Base-by-base conservation (phyloP, 108 stramenopile species). In the Nannochloropsis oceanica region DNA sequence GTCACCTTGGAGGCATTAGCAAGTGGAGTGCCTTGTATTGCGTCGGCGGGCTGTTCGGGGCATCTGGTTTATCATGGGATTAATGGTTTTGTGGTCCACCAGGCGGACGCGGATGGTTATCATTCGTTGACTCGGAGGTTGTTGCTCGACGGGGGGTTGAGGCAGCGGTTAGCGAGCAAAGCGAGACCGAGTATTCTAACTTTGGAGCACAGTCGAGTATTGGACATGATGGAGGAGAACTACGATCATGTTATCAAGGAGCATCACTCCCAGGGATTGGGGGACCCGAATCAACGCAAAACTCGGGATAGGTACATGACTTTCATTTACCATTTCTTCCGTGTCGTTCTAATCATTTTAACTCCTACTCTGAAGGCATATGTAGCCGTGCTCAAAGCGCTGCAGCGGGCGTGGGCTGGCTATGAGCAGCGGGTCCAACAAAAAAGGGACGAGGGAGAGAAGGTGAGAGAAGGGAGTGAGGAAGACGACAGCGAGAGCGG, bases 1-100 rank as follows among this genome's bases (percentile, higher is more conserved):
- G 94, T 94, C 43, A 93, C 92, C 46, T 83, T 94, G 42, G 94
- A 94, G 84, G 93, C 94, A 0, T 89, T 92, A 24, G 92, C 94
- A 12, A 89, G 89, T 42, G 94, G 94, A 13, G 79, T 93, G 79
- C 93, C 94, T 12, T 46, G 93, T 25, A 90, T 94, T 26, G 94
- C 92, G 84, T 87, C n/a, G 10, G 92, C 92, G 8, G 93, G 93
- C 12, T 93, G 93, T 73, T 34, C 13, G 13, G n/a, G 44, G 73
- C 44, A 84, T 27, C 8, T 84, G 12, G 25, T 84, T 13, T 8
- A 18, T 13, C n/a, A 79, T 27, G 84, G 84, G 42, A 18, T 22
- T 22, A 44, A 84, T 27, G 84, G 84, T 20, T 26, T 34, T 13
- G 80, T 26, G 24, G 20, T 22, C 25, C 13, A 24, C 25, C 25